Evolutionary conservation across 306 rosid genomes (phyloP).

Genomic region (Sindora glabra): DNA sequence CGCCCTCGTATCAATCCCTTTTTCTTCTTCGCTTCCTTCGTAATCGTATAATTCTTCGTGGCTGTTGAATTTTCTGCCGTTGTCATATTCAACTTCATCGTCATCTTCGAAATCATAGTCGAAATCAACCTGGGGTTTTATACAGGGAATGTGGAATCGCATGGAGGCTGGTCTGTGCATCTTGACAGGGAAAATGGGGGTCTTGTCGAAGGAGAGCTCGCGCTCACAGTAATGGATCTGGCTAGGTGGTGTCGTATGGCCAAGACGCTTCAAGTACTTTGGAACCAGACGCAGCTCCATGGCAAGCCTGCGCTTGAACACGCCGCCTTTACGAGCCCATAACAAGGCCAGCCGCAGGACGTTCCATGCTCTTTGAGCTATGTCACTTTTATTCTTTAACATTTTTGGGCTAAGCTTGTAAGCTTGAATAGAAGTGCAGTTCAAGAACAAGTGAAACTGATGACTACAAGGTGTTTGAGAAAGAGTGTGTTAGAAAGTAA

Average conservation of each 20-base stretch:
- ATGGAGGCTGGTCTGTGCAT: conserved; percentile 17
- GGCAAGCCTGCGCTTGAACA: conserved; percentile 29
- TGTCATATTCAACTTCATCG: neutral
- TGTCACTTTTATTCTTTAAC: conserved; percentile 12
- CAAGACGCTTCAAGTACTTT: conserved; percentile 26
- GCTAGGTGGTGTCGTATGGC: neutral
- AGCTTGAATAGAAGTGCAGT: neutral
- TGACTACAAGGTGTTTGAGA: no score
- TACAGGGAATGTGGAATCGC: conserved; percentile 47
- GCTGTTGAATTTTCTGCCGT: neutral
- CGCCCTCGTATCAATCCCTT: conserved; percentile 36
- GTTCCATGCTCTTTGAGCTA: conserved; percentile 38
- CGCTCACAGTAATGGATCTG: conserved; percentile 35
- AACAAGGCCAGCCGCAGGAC: conserved; percentile 36
- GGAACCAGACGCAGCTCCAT: conserved; percentile 33
- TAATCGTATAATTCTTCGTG: neutral
- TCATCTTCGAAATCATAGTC: conserved; percentile 11
- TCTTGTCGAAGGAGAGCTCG: conserved; percentile 52
- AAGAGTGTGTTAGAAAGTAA: no score
- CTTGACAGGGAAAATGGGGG: conserved; percentile 36
- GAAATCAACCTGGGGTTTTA: conserved; percentile 32
- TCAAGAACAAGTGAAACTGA: no score
- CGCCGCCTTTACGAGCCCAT: conserved; percentile 47
- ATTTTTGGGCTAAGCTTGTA: conserved; percentile 6
- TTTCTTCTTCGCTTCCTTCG: neutral